phyloP scores from a whole-genome alignment of 352 stramenopile genomes.

The Pythium periplocum region DNA sequence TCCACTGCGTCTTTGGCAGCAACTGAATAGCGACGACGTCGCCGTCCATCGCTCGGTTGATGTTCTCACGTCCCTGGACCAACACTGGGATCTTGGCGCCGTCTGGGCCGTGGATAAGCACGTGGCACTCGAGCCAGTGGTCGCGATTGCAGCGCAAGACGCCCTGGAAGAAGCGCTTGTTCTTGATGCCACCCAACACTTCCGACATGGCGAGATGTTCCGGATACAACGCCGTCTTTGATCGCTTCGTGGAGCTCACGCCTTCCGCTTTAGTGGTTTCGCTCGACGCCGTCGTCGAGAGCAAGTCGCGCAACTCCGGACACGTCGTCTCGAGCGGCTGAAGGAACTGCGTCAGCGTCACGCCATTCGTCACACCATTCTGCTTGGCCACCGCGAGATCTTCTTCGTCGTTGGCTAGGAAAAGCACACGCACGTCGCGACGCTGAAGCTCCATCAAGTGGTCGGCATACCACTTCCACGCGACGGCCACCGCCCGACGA shows the following conservation, averaged over 20 bases:
- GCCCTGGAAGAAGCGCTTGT: constrained; percentile 86
- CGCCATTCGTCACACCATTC: constrained; percentile 39
- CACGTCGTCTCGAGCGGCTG: constrained; percentile 35
- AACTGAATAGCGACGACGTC: constrained; percentile 97
- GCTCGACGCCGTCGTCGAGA: constrained; percentile 24
- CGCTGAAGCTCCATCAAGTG: constrained; percentile 55
- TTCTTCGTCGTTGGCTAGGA: constrained; percentile 60
- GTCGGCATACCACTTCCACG: constrained; percentile 71
- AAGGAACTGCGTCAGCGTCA: constrained; percentile 60
- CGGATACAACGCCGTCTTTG: constrained; percentile 41
- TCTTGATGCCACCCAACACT: constrained; percentile 81
- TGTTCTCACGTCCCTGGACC: constrained; percentile 74
- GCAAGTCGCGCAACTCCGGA: constrained; percentile 55
- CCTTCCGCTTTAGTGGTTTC: constrained; percentile 12
- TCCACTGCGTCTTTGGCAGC: constrained; percentile 80
- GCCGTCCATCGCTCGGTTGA: constrained; percentile 97
- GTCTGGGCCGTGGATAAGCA: constrained; percentile 67
- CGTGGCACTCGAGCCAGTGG: constrained; percentile 76
- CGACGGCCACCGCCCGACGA: constrained; percentile 75
- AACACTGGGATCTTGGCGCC: constrained; percentile 66
- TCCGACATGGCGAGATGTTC: constrained; percentile 75
- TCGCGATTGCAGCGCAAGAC: constrained; percentile 86
- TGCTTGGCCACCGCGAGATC: constrained; percentile 42
- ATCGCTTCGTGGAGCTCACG: constrained; percentile 16
- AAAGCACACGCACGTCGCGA: constrained; percentile 39